Conservation (phyloP, 2,329 filamentous ascomycete genomes). For the Paramyrothecium sp. region DNA sequence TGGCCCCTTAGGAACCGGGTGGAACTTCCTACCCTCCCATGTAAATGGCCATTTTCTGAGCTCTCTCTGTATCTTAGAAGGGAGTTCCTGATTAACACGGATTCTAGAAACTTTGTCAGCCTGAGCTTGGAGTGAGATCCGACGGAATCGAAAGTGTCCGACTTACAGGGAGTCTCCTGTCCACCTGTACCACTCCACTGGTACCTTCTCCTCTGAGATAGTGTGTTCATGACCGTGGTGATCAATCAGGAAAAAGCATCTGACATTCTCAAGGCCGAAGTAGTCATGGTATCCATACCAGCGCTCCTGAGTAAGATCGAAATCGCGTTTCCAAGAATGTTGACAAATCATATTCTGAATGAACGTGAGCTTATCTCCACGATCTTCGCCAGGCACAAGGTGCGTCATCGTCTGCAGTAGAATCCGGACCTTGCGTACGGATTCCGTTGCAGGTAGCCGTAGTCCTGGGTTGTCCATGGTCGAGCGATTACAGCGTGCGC, state of each 20-base stretch:
- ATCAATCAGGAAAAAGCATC: slow-evolving; percentile 13
- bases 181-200: slow-evolving; percentile 12
- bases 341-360: slow-evolving; percentile 9
- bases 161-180: slow-evolving; percentile 14
- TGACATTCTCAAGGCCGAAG: slow-evolving; percentile 10
- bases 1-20: slow-evolving; percentile 1
- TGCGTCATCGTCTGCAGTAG: slow-evolving; percentile 10
- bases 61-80: slow-evolving; percentile 8
- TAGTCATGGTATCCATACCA: slow-evolving; percentile 1
- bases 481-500: too few relatives aligned
- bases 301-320: slow-evolving; percentile 8
- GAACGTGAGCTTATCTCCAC: slow-evolving; percentile 7
- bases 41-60: slow-evolving; percentile 12
- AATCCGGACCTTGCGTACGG: slow-evolving; percentile 2
- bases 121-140: not conserved
- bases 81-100: slow-evolving; percentile 3
- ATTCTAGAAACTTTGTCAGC: slow-evolving; percentile 4
- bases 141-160: not conserved
- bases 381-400: slow-evolving; percentile 10
- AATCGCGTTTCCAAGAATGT: slow-evolving; percentile 11
- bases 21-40: slow-evolving; percentile 10
- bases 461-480: not conserved
- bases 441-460: not conserved
- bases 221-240: slow-evolving; percentile 11
- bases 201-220: slow-evolving; percentile 6